phyloP scores from a whole-genome alignment of 208 protist genomes.

The Porcisia deanei region DNA sequence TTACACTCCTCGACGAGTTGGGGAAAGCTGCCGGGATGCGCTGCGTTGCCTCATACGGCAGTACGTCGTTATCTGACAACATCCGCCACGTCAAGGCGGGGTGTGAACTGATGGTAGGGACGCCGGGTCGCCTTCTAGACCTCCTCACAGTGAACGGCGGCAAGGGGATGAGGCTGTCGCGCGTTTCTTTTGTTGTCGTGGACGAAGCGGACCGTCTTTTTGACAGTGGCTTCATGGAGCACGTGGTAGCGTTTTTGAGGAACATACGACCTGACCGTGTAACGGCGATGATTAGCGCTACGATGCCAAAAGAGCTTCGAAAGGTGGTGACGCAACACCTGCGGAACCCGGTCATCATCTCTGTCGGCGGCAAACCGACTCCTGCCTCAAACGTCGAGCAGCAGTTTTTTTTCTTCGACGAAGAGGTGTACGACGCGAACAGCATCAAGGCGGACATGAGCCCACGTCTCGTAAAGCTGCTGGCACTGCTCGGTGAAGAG shows the following conservation, averaged over 20 bases:
- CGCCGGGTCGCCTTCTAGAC: constrained; percentile 88
- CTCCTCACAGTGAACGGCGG: constrained; percentile 87
- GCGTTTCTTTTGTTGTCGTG: constrained; percentile 88
- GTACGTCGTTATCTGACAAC: constrained; percentile 74
- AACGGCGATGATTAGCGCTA: constrained; percentile 92
- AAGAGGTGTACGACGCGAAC: constrained; percentile 80
- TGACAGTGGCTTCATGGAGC: constrained; percentile 94
- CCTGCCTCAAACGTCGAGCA: constrained; percentile 92
- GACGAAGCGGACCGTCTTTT: constrained; percentile 96
- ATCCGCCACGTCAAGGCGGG: constrained; percentile 63
- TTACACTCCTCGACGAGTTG: constrained; percentile 72
- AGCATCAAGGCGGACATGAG: constrained; percentile 47
- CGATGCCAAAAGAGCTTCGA: constrained; percentile 89
- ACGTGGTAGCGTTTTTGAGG: constrained; percentile 88
- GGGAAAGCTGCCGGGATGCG: constrained; percentile 48
- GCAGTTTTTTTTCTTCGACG: constrained; percentile 89
- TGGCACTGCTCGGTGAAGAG: constrained; percentile 90
- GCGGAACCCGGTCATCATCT: constrained; percentile 83
- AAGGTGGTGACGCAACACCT: constrained; percentile 71
- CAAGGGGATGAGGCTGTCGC: constrained; percentile 52
- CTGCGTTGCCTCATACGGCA: constrained; percentile 76
- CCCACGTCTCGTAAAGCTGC: constrained; percentile 77
- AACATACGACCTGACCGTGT: constrained; percentile 91
- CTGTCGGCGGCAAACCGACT: constrained; percentile 82
- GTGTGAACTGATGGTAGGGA: constrained; percentile 83